Evolutionary conservation across 2,329 filamentous ascomycete genomes (phyloP).

Genomic region (Pyrenophora tritici-repentis): DNA sequence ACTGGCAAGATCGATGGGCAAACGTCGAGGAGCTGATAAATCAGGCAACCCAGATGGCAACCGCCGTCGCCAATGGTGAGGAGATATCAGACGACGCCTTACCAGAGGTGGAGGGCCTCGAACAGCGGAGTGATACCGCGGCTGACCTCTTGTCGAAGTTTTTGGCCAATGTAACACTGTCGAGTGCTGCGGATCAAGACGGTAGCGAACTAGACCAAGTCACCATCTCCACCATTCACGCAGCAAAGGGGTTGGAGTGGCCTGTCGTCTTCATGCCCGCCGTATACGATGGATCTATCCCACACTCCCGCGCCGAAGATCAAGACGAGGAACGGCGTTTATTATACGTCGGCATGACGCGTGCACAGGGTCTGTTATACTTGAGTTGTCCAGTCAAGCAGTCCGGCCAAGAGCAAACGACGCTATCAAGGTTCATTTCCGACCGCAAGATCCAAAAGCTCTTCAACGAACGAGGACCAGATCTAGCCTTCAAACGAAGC

Average conservation of each 20-base stretch:
- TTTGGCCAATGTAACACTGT: constrained; percentile 87
- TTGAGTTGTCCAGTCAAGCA: constrained; percentile 77
- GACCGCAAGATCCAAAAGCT: constrained; percentile 57
- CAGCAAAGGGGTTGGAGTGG: constrained; percentile 96
- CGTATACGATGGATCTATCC: constrained; percentile 87
- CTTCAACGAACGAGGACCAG: constrained; percentile 68
- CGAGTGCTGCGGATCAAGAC: constrained; percentile 66
- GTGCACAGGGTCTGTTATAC: constrained; percentile 84
- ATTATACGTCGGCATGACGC: constrained; percentile 95
- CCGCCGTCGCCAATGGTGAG: constrained; percentile 50
- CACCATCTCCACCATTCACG: constrained; percentile 95
- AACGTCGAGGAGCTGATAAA: constrained; percentile 88
- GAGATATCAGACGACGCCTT: constrained; percentile 56
- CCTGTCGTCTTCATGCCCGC: constrained; percentile 91
- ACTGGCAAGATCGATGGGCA: constrained; percentile 72
- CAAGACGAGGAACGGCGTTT: constrained; percentile 84
- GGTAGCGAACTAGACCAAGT: constrained; percentile 66
- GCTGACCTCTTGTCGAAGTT: constrained; percentile 76
- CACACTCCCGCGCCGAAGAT: constrained; percentile 85
- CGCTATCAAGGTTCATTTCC: constrained; percentile 74
- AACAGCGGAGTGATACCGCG: constrained; percentile 61
- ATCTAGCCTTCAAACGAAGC: constrained; percentile 62
- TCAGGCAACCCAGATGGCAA: constrained; percentile 73
- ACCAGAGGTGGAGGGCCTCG: constrained; percentile 71
- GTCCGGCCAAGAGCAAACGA: constrained; percentile 65